phyloP scores from a whole-genome alignment of 129 eudicot genomes.

The Flaveria brownii region DNA sequence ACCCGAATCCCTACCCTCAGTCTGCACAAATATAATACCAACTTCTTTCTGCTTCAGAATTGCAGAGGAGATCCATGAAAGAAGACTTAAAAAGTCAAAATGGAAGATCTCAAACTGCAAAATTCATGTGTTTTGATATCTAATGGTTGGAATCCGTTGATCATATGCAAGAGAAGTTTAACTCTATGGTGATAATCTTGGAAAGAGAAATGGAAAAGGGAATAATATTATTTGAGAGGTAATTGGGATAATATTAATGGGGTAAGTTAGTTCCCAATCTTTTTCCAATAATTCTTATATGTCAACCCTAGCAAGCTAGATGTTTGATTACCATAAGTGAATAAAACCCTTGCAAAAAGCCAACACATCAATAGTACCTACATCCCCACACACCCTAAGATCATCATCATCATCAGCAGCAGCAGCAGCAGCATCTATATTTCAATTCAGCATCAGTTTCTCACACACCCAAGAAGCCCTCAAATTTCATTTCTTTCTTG shows the following conservation, averaged over 20 bases:
- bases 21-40: conserved; percentile 31
- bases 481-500: conserved; percentile 25
- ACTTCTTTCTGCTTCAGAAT: neutral
- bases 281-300: conserved; percentile 48
- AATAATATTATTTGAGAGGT: conserved; percentile 36
- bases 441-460: conserved; percentile 29
- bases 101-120: neutral
- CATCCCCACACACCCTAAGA: conserved; percentile 39
- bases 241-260: conserved; percentile 33
- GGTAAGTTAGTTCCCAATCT: conserved; percentile 45
- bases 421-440: neutral
- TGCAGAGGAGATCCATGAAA: neutral
- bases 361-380: conserved; percentile 46
- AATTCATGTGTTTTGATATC: neutral
- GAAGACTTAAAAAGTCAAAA: conserved; percentile 7
- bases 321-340: conserved; percentile 46
- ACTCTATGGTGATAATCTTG: neutral
- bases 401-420: conserved; percentile 32
- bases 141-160: neutral
- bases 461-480: conserved; percentile 24
- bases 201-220: conserved; percentile 11
- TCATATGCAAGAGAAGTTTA: neutral
- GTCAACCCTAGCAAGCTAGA: conserved; percentile 46
- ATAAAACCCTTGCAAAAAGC: conserved; percentile 42
- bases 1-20: conserved; percentile 27